Evolutionary conservation across 176 grass and related monocot species (phyloP), one percentile per base, ranked within the genome.

Genomic region (Eremochloa ophiuroides): DNA sequence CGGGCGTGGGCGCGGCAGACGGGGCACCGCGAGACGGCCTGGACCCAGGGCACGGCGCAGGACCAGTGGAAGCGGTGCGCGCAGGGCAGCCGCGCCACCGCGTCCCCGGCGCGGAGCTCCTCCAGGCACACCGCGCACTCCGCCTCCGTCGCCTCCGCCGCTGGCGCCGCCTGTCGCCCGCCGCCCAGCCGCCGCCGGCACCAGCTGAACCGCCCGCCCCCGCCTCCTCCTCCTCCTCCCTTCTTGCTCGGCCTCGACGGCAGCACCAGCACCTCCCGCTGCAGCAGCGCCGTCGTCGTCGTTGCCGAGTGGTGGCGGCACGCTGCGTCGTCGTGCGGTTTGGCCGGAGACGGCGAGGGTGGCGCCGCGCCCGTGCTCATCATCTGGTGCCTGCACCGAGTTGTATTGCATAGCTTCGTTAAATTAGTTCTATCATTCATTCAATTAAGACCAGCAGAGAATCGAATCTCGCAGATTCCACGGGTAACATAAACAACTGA

Each of bases 71-170:
- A 98, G 71, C 95, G 86, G 86, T 98, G 95, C 22, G 75, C 76
- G 69, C 95, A 98, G 35, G 90, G 92, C 40, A 98, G 88, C 66
- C 91, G 92, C 27, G 80, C 75, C 66, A 98, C 78, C 23, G 89
- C 83, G 25, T 98, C 92, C 0, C 95, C 95, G 0, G 46, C 77
- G 31, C 42, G 62, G 78, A 98, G 87, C 76, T 98, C 90, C 34
- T 98, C 95, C 30, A 98, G 80, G 67, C 95, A 98, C 48, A 98
- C 92, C n/a, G 85, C 90, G 42, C 95, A 98, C 43, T 93, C 92
- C 3, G 70, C 59, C 30, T 87, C 85, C 28, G 43, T 40, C 14
- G 66, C 50, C 5, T 66, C 40, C 25, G 77, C 34, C 35, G 84
- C 43, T 1, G 79, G 15, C 1, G 64, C 28, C 65, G 1, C 16